Evolutionary conservation across 1,284 basidiomycete species (phyloP), one percentile per base, ranked within the genome.

Genomic region (Papiliotrema laurentii): DNA sequence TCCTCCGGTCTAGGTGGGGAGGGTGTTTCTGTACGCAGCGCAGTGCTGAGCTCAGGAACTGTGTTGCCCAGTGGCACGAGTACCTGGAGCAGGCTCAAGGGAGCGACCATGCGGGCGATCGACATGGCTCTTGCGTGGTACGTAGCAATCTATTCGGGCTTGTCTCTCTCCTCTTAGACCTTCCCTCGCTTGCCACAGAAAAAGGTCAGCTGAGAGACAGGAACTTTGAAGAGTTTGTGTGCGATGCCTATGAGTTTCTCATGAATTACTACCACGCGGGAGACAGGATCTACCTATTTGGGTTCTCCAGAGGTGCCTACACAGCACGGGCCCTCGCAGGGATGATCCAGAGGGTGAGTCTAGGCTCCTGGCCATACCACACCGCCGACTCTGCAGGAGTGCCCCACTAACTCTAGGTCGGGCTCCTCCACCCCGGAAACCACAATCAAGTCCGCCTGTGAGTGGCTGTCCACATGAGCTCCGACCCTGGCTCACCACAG

Each of bases 291-390:
- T 76, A 60, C 57, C 59, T 76, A 35, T 71, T 75, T 45, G 75
- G 75, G 13, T 76, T 76, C 48, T 68, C 64, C 0, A 49, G 75
- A 5, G 75, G 75, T 4, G 68, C 72, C 5, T 75, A 74, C 56
- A 68, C 72, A 2, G 73, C 72, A 2, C 54, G 74, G n/a, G 68
- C 68, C 2, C 58, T 76, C 22, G 71, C 72, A 4, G 75, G 74
- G 4, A 71, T 76, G 63, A 47, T 65, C 3, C 45, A 59, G 41
- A 55, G 60, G 40, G 53, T 61, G 18, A n/a, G n/a, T n/a, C n/a
- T n/a, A n/a, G n/a, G n/a, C n/a, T n/a, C n/a, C n/a, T n/a, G n/a
- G n/a, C n/a, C n/a, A n/a, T n/a, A n/a, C n/a, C n/a, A n/a, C n/a
- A n/a, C n/a, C n/a, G n/a, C n/a, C n/a, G n/a, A n/a, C n/a, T n/a